Conservation (phyloP, 2,329 filamentous ascomycete species). For the Emericellopsis cladophorae region DNA sequence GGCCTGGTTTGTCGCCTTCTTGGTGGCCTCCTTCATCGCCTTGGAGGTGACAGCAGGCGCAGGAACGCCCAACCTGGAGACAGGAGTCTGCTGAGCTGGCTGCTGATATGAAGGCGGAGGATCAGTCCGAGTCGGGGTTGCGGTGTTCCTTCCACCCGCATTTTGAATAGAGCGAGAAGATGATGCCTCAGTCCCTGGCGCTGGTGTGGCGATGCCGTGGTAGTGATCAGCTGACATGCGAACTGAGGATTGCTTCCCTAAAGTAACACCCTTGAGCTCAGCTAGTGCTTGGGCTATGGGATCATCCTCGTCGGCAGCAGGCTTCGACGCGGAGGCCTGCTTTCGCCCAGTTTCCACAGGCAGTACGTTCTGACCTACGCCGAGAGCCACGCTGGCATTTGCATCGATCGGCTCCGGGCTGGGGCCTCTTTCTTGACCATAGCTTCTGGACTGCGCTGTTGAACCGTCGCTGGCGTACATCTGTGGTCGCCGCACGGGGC, state of each 20-base stretch:
- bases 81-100: constrained; percentile 22
- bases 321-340: constrained; percentile 13
- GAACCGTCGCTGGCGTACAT: constrained; percentile 19
- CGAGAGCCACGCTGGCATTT: constrained; percentile 82
- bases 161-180: constrained; percentile 42
- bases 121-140: constrained; percentile 55
- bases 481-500: constrained; percentile 23
- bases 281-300: constrained; percentile 88
- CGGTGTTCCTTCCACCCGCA: constrained; percentile 31
- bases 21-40: constrained; percentile 90
- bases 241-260: constrained; percentile 64
- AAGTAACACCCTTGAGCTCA: constrained; percentile 72
- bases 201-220: constrained; percentile 82
- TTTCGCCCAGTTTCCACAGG: constrained; percentile 57
- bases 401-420: constrained; percentile 86
- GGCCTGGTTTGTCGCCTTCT: constrained; percentile 76
- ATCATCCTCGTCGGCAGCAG: constrained; percentile 52
- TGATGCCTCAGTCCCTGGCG: constrained; percentile 32
- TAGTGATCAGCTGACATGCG: constrained; percentile 95
- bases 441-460: constrained; percentile 14
- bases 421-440: constrained; percentile 28
- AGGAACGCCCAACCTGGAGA: constrained; percentile 74
- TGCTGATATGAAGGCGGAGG: constrained; percentile 77
- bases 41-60: constrained; percentile 85
- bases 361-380: constrained; percentile 93